A percentile compares a stretch with the other conserved stretches of the same genome.
These are phyloP conservation scores for Gnomoniopsis smithogilvyi DNA, from an alignment of 2,329 filamentous ascomycete species.

Conservation along the genomic window DNA sequence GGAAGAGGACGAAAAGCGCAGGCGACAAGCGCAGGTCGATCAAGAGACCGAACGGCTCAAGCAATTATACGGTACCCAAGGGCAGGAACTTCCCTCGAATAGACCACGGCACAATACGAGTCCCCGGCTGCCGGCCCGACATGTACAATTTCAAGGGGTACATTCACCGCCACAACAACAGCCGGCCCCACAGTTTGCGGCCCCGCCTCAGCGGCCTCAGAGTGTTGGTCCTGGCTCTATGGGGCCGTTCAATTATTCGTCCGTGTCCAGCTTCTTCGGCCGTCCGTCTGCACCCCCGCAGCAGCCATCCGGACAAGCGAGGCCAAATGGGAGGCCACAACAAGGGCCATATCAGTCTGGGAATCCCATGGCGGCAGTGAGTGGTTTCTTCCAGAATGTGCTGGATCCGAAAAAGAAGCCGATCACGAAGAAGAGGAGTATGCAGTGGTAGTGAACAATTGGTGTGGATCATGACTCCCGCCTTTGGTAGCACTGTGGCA, in stretches of 20 bases:
- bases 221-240: conserved; percentile 41
- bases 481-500: neutral
- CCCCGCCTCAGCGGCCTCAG: conserved; percentile 34
- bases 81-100: conserved; percentile 36
- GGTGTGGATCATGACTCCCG: neutral
- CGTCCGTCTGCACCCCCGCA: conserved; percentile 19
- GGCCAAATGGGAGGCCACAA: conserved; percentile 19
- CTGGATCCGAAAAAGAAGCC: conserved; percentile 24
- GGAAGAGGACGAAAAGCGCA: conserved; percentile 60
- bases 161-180: conserved; percentile 25
- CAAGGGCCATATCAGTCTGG: conserved; percentile 19
- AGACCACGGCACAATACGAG: conserved; percentile 1
- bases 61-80: conserved; percentile 61
- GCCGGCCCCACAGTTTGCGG: conserved; percentile 24
- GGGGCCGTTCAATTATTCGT: conserved; percentile 20
- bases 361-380: conserved; percentile 22
- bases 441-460: conserved; percentile 25
- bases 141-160: conserved; percentile 6
- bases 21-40: conserved; percentile 60
- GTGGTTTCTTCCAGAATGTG: conserved; percentile 23
- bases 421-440: conserved; percentile 33
- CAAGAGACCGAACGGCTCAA: conserved; percentile 80
- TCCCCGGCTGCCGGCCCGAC: conserved; percentile 16
- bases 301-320: conserved; percentile 19
- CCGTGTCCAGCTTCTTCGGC: conserved; percentile 29